Percentiles rank a stretch among this genome's conserved stretches.
Conservation (phyloP, 768 basidiomycete genomes). For the Auriscalpium orientale region DNA sequence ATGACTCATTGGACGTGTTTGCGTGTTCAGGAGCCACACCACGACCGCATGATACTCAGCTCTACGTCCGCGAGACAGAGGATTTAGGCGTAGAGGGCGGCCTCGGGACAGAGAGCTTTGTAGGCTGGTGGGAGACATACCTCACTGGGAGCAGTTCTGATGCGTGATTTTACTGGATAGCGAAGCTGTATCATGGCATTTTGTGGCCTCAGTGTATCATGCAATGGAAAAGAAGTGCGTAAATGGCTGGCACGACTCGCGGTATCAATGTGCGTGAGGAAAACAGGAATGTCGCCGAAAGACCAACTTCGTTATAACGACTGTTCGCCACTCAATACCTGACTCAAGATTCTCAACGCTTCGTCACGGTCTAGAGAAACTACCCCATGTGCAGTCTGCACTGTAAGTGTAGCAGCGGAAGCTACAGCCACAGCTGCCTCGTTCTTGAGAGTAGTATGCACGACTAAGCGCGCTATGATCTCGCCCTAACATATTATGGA, state of each 20-base stretch:
- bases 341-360: not conserved
- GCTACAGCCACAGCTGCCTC: not conserved
- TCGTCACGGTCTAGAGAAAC: not conserved
- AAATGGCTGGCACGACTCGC: too few relatives aligned
- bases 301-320: too few relatives aligned
- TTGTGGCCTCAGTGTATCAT: too few relatives aligned
- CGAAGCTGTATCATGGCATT: too few relatives aligned
- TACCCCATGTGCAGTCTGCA: not conserved
- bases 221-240: too few relatives aligned
- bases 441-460: constrained; percentile 42
- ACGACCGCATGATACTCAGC: constrained; percentile 73
- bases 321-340: not conserved
- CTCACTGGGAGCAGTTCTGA: not conserved
- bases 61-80: constrained; percentile 73
- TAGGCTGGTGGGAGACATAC: constrained; percentile 74
- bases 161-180: too few relatives aligned
- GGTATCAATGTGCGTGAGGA: too few relatives aligned
- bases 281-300: too few relatives aligned
- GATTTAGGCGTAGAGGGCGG: constrained; percentile 44
- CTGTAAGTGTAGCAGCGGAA: not conserved
- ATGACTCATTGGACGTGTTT: not conserved
- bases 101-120: constrained; percentile 61
- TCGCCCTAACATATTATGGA: constrained; percentile 48
- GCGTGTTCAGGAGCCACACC: constrained; percentile 48
- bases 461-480: constrained; percentile 66